Evolutionary conservation across 2,329 filamentous ascomycete genomes (phyloP).

Genomic region (Cladophialophora psammophila): DNA sequence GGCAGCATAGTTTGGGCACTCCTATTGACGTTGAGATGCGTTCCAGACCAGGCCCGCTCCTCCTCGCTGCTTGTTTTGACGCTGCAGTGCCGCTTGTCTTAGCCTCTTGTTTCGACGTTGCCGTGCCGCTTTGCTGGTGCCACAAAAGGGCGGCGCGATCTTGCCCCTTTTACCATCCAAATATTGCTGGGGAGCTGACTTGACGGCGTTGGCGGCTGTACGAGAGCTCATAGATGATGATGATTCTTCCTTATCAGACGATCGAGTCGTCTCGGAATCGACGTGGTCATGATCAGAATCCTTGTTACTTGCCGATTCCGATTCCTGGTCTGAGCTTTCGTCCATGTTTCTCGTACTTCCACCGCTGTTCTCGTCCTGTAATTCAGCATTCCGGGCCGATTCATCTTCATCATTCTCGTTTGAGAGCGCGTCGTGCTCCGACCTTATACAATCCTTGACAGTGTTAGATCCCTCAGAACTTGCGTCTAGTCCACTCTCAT

Average conservation of each 20-base stretch:
- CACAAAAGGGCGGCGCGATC: too few species aligned
- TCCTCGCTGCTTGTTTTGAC: background rate
- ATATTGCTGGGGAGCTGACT: background rate
- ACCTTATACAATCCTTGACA: background rate
- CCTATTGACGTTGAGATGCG: background rate
- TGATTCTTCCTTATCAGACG: conserved; percentile 6
- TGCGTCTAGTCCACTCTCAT: background rate
- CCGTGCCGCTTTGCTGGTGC: too few species aligned
- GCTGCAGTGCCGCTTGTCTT: too few species aligned
- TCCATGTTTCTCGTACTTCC: background rate
- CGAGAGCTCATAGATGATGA: background rate
- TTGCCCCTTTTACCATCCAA: background rate
- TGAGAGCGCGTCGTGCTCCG: background rate
- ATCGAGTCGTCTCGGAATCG: background rate
- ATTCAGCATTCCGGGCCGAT: background rate
- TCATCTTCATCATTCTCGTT: background rate
- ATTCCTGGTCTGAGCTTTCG: background rate
- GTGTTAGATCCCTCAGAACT: background rate
- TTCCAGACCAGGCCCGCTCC: background rate
- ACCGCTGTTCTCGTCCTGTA: background rate
- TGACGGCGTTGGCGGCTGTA: background rate
- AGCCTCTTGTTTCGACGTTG: background rate
- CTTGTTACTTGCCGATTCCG: background rate
- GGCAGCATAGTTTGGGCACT: background rate
- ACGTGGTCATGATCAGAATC: background rate